Evolutionary conservation across 106 monocot species (phyloP).

Genomic region (Acanthochlamys bracteata): DNA sequence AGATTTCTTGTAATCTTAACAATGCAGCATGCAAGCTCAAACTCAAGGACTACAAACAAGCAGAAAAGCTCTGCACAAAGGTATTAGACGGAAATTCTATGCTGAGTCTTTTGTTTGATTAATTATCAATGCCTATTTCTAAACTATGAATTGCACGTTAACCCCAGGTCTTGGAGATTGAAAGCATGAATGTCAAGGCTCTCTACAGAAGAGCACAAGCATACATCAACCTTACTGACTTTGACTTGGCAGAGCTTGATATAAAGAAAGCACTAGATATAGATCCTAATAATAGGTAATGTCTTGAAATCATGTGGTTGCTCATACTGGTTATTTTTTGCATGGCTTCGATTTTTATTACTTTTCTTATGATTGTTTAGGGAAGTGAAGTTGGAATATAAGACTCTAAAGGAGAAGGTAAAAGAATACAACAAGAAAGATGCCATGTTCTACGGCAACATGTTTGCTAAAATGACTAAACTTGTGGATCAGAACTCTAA

Average conservation of each 20-base stretch:
- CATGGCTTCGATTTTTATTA: background rate
- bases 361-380: constrained; percentile 8
- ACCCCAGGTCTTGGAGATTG: constrained; percentile 58
- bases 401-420: constrained; percentile 52
- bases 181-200: constrained; percentile 75
- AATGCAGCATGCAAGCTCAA: constrained; percentile 57
- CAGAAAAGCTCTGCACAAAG: constrained; percentile 50
- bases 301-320: background rate
- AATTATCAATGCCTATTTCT: background rate
- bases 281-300: constrained; percentile 67
- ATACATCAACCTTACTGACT: constrained; percentile 53
- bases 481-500: constrained; percentile 32
- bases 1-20: constrained; percentile 43
- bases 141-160: background rate
- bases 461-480: constrained; percentile 70
- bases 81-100: constrained; percentile 4
- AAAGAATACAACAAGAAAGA: constrained; percentile 73
- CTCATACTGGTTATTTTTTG: too few species aligned
- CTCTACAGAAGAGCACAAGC: constrained; percentile 80
- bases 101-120: background rate
- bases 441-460: constrained; percentile 74
- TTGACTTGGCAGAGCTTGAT: constrained; percentile 78
- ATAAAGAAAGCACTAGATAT: constrained; percentile 85
- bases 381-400: constrained; percentile 75
- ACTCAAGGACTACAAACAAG: constrained; percentile 47